phyloP scores from a whole-genome alignment of 2,329 filamentous ascomycete species.

The Fusarium marasasianum region DNA sequence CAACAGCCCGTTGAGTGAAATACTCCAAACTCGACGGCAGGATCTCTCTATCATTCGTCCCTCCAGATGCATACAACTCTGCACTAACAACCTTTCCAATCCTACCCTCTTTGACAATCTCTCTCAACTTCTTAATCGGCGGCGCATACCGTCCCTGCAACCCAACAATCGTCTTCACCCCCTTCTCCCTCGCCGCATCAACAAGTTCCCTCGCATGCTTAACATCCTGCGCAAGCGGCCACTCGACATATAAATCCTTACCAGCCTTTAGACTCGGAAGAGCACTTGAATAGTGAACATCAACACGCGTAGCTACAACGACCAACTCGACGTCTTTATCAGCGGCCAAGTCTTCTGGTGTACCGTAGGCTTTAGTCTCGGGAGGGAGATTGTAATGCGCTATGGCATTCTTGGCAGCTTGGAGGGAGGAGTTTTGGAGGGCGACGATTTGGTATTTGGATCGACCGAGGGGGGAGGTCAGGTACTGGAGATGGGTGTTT shows the following conservation, averaged over 20 bases:
- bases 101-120: slow-evolving; percentile 54
- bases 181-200: slow-evolving; percentile 44
- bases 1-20: slow-evolving; percentile 57
- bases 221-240: slow-evolving; percentile 62
- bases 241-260: slow-evolving; percentile 65
- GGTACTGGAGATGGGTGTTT: slow-evolving; percentile 67
- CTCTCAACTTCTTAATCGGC: slow-evolving; percentile 53
- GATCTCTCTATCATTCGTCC: slow-evolving; percentile 46
- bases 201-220: slow-evolving; percentile 54
- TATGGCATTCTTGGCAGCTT: slow-evolving; percentile 56
- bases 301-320: slow-evolving; percentile 63
- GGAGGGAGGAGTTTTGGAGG: slow-evolving; percentile 60
- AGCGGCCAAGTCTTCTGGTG: slow-evolving; percentile 57
- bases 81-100: slow-evolving; percentile 64
- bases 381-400: slow-evolving; percentile 52
- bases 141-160: slow-evolving; percentile 62
- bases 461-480: slow-evolving; percentile 57
- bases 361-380: slow-evolving; percentile 59
- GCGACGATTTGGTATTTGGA: slow-evolving; percentile 60
- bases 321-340: slow-evolving; percentile 64
- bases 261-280: slow-evolving; percentile 60
- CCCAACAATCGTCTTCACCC: slow-evolving; percentile 56
- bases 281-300: slow-evolving; percentile 58
- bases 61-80: slow-evolving; percentile 53
- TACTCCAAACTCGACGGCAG: slow-evolving; percentile 54